Conservation (phyloP, 805 yeast species). For the Barnettozyma siamensis region DNA sequence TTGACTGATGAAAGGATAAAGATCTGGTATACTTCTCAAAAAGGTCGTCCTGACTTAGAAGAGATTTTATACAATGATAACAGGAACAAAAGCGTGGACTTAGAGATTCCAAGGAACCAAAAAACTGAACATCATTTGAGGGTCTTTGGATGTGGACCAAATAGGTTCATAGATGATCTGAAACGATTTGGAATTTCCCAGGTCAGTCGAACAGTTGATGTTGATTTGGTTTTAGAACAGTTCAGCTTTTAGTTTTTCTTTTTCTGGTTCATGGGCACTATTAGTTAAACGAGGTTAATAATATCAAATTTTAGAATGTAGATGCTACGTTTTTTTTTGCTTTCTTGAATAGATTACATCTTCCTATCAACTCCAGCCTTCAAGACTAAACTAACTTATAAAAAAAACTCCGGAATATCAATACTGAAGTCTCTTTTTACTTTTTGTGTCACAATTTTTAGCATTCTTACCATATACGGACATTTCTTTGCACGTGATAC, state of each 20-base stretch:
- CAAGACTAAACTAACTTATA: no score
- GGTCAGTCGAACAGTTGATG: neutral
- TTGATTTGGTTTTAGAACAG: conserved; percentile 20
- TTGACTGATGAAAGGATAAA: conserved; percentile 2
- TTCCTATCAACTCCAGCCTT: no score
- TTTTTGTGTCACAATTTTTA: no score
- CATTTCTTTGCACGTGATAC: no score
- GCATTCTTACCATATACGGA: no score
- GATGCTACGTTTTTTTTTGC: no score
- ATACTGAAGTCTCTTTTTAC: no score
- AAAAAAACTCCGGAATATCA: no score
- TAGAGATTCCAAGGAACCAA: neutral
- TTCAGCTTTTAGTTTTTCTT: conserved; percentile 14
- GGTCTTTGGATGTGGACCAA: conserved; percentile 25
- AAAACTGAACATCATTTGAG: conserved; percentile 5
- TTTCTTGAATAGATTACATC: no score
- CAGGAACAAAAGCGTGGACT: neutral
- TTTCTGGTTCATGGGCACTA: no score
- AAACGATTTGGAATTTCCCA: conserved; percentile 17
- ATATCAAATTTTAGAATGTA: no score
- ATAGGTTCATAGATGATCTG: conserved; percentile 14
- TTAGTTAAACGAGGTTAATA: no score
- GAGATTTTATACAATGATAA: conserved; percentile 10
- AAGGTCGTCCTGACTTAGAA: conserved; percentile 18
- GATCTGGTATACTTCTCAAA: conserved; percentile 16